Evolutionary conservation across 2,329 filamentous ascomycete genomes (phyloP), one percentile per base, ranked within the genome.

Genomic region (Microsporum canis): DNA sequence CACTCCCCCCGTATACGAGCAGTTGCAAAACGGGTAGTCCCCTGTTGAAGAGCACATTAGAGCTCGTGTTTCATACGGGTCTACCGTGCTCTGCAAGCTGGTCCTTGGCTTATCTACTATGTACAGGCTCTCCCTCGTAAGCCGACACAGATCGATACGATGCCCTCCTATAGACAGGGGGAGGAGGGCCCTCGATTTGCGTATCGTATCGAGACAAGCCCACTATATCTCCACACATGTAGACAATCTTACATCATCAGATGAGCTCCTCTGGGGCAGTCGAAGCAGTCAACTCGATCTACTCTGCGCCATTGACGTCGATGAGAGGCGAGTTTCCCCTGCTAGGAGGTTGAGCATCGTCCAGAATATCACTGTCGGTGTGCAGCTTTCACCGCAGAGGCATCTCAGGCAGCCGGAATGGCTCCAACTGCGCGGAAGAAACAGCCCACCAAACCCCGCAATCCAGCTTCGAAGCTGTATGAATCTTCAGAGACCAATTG

Each of bases 61-160:
- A 53, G 49, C 49, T 53, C 49, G 49, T 53, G 49, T 53, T 53
- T 53, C 49, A 53, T 53, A 53, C 49, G 49, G 49, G 49, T 27
- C 49, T n/a, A n/a, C 49, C 12, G 49, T 53, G 49, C 49, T 27
- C 27, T 53, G 49, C 12, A 53, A 53, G 49, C 49, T 53, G 49
- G 49, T 34, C 29, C 49, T 34, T 53, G 49, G 49, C 49, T 53
- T 53, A 34, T 53, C 49, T n/a, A 10, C 12, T 34, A 12, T 12
- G n/a, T 31, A 53, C 49, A 29, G 49, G 31, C 43, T 29, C n/a
- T 47, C 10, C 49, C 49, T 53, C 49, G 49, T 53, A 53, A 31
- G 27, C 49, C 49, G 31, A 34, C 49, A 53, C 49, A 53, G 49
- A 53, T 53, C 49, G 49, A 53, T 53, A 53, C 49, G 49, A 53